Conservation (phyloP, 768 basidiomycete species). For the Serendipita sp. region DNA sequence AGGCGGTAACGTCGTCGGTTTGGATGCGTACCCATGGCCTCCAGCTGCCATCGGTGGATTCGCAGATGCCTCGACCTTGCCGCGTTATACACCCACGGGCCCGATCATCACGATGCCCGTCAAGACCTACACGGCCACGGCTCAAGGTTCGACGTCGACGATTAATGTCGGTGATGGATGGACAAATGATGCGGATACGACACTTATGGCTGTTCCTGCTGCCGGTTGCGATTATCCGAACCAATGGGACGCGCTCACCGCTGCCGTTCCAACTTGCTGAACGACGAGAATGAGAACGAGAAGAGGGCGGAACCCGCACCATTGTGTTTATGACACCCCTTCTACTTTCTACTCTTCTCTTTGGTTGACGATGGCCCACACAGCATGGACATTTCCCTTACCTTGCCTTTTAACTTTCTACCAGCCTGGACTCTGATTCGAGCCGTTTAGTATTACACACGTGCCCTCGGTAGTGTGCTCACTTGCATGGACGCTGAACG, state of each 20-base stretch:
- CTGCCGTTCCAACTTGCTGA: no score
- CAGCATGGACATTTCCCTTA: no score
- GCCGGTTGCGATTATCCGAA: not conserved
- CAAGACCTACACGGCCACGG: slow-evolving; percentile 8
- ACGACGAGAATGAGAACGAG: not conserved
- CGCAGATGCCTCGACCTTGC: slow-evolving; percentile 11
- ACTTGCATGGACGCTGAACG: no score
- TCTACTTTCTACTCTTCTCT: no score
- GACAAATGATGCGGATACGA: not conserved
- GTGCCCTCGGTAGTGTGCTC: no score
- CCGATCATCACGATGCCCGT: slow-evolving; percentile 19
- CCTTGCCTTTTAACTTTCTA: no score
- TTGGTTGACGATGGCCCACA: no score
- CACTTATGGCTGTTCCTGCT: not conserved
- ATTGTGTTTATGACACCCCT: not conserved
- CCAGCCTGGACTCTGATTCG: no score
- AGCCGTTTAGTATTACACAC: no score
- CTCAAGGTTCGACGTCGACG: not conserved
- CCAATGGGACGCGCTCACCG: not conserved
- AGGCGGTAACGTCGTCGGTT: slow-evolving; percentile 13
- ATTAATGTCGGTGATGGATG: not conserved
- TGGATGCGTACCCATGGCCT: slow-evolving; percentile 3
- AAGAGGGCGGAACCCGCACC: not conserved
- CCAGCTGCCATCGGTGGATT: slow-evolving; percentile 5
- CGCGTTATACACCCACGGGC: slow-evolving; percentile 21